These are phyloP conservation scores for Gyromitra esculenta DNA, from an alignment of 2,329 filamentous ascomycete genomes.

Conservation along the genomic window DNA sequence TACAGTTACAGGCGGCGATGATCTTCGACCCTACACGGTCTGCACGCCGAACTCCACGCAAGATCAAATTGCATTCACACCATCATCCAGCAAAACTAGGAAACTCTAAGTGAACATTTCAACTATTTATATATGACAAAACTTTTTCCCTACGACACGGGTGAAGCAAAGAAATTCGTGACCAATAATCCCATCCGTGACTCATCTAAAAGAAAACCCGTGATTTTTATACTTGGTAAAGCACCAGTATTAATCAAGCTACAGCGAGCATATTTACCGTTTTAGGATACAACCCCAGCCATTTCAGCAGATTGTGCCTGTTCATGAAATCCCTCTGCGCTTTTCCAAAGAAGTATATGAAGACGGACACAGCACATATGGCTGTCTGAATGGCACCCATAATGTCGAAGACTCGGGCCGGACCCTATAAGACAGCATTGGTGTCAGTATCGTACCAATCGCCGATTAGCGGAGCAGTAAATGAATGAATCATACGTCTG, in stretches of 20 bases:
- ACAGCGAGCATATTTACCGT: slow-evolving; percentile 25
- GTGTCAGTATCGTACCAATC: slow-evolving; percentile 3
- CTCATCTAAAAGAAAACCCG: neutral
- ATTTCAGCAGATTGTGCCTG: slow-evolving; percentile 47
- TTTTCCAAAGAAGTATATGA: slow-evolving; percentile 54
- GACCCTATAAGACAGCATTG: slow-evolving; percentile 23
- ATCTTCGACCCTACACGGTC: slow-evolving; percentile 5
- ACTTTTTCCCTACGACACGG: neutral
- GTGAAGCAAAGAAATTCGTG: slow-evolving; percentile 4
- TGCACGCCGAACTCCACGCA: neutral
- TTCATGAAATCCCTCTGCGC: slow-evolving; percentile 51
- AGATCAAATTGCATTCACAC: neutral
- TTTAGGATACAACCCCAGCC: slow-evolving; percentile 54
- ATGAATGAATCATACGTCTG: slow-evolving; percentile 25
- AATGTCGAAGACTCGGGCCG: slow-evolving; percentile 51
- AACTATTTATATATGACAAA: neutral
- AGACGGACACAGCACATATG: slow-evolving; percentile 47
- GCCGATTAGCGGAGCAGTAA: neutral
- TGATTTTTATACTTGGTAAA: neutral
- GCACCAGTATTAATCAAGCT: slow-evolving; percentile 11
- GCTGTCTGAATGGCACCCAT: slow-evolving; percentile 53
- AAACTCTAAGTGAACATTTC: neutral
- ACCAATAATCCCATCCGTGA: slow-evolving; percentile 11
- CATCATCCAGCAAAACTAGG: neutral
- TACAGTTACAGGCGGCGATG: neutral